A percentile compares a stretch with the other conserved stretches of the same genome.
Conservation (phyloP, 75 land plant species). For the Adiantum capillusveneris region DNA sequence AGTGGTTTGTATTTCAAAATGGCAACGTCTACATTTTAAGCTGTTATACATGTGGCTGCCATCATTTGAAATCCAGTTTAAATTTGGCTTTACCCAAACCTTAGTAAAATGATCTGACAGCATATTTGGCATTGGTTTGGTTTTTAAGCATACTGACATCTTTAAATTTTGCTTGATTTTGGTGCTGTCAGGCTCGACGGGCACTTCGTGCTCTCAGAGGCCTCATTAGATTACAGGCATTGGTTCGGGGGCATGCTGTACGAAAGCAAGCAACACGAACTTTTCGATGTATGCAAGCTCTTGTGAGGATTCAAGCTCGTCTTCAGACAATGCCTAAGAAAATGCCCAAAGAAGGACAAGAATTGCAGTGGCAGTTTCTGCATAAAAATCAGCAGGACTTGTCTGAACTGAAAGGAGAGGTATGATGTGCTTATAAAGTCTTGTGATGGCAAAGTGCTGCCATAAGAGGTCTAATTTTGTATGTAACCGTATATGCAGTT, state of each 20-base stretch:
- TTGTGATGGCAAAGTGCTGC: too few relatives aligned
- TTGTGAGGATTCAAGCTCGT: slow-evolving; percentile 77
- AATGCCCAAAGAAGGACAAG: slow-evolving; percentile 50
- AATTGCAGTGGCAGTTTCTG: slow-evolving; percentile 35
- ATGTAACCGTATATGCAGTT: too few relatives aligned
- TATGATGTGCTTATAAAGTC: too few relatives aligned
- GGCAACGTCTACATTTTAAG: too few relatives aligned
- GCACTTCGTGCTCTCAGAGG: slow-evolving; percentile 83
- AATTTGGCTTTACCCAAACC: background rate
- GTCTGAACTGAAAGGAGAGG: slow-evolving; percentile 14
- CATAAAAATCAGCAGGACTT: slow-evolving; percentile 14
- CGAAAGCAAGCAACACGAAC: slow-evolving; percentile 75
- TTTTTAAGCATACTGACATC: background rate
- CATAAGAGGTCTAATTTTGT: too few relatives aligned
- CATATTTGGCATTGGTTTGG: background rate
- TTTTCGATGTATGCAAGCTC: slow-evolving; percentile 76
- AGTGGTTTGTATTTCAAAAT: too few relatives aligned
- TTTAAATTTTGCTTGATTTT: too few relatives aligned
- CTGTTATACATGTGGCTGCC: too few relatives aligned
- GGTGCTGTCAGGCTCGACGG: slow-evolving; percentile 63
- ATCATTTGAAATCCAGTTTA: background rate
- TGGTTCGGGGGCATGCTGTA: slow-evolving; percentile 85
- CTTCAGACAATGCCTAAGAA: slow-evolving; percentile 48
- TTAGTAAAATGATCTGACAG: background rate
- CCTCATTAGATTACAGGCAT: slow-evolving; percentile 79